Percentiles rank a stretch among this genome's conserved stretches.
Evolutionary conservation across 257 asterid genomes (phyloP).

Genomic region (Nemophila menziesii): DNA sequence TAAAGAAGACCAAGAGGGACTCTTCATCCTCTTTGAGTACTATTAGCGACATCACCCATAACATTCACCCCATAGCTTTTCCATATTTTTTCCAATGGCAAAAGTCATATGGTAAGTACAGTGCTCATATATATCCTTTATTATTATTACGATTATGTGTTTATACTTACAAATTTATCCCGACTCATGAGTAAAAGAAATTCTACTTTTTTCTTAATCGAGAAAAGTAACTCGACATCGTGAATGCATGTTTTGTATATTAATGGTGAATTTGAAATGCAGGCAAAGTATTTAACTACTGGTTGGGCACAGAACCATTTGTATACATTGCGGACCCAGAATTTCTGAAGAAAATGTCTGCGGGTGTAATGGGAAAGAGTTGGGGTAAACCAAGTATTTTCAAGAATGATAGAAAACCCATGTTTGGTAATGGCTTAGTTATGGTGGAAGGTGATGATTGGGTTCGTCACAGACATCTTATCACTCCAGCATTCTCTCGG

Average conservation of each 20-base stretch:
- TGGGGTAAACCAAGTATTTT: slow-evolving; percentile 93
- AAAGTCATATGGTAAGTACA: slow-evolving; percentile 41
- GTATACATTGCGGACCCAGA: slow-evolving; percentile 76
- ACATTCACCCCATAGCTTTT: slow-evolving; percentile 56
- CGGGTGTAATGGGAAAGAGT: slow-evolving; percentile 46
- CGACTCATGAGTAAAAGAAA: no score
- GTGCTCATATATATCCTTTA: neutral
- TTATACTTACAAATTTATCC: no score
- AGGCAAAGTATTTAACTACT: slow-evolving; percentile 73
- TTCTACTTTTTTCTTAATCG: no score
- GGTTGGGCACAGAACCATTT: slow-evolving; percentile 92
- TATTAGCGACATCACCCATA: slow-evolving; percentile 23
- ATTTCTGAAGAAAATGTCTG: slow-evolving; percentile 47
- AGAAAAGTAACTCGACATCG: no score
- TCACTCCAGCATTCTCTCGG: slow-evolving; percentile 81
- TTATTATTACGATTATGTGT: no score
- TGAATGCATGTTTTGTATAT: no score
- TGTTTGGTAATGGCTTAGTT: slow-evolving; percentile 79
- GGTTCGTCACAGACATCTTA: slow-evolving; percentile 72
- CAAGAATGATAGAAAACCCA: slow-evolving; percentile 69
- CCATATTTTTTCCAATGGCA: slow-evolving; percentile 73
- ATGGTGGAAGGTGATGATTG: slow-evolving; percentile 94
- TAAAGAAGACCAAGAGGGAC: slow-evolving; percentile 19
- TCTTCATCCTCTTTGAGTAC: slow-evolving; percentile 5
- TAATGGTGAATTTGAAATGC: slow-evolving; percentile 4